Base-by-base conservation (phyloP, 345 rosid genomes). In the Bruguiera gymnorhiza region DNA sequence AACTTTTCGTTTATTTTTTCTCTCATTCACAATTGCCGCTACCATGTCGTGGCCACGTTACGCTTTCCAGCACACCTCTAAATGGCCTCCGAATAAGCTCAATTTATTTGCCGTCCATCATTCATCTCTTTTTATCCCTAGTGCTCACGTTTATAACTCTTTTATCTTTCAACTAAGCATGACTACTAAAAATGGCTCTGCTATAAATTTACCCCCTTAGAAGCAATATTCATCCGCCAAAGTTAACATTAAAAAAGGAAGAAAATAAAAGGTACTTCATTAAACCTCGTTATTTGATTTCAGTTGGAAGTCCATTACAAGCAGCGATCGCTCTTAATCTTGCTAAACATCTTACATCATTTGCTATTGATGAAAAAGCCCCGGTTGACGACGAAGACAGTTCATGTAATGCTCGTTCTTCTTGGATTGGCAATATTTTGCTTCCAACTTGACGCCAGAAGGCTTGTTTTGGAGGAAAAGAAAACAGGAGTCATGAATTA, bases 311-410 rank as follows among this genome's bases (percentile, higher is more conserved):
- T 50, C 50, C 50, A 20, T 65, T 65, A 3, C 18, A 43, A 43
- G 50, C 1, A 26, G 29, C 10, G 29, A 8, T 55, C 24, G 36
- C 34, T 19, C 53, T 21, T 7, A 36, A 68, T 39, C 62, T 68
- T 18, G 27, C 34, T 36, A 2, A 37, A 20, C 3, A 5, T 32
- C 15, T 54, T 34, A 23, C 50, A 32, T 9, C 18, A 1, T 26
- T 7, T 36, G 32, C 26, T 6, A 43, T 37, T 72, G 60, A 2
- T 23, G 63, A 23, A 36, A 52, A 55, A 30, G 6, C 23, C 6
- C 80, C 46, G 77, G 36, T 10, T 43, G 36, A 77, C 65, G 63
- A 69, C 71, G 83, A 79, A 73, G 72, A 68, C 32, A 11, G 60
- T 62, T 55, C 48, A 59, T 56, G 54, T 27, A 43, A 43, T 63